Evolutionary conservation across 257 asterid genomes (phyloP).

Genomic region (Asclepias syriaca): DNA sequence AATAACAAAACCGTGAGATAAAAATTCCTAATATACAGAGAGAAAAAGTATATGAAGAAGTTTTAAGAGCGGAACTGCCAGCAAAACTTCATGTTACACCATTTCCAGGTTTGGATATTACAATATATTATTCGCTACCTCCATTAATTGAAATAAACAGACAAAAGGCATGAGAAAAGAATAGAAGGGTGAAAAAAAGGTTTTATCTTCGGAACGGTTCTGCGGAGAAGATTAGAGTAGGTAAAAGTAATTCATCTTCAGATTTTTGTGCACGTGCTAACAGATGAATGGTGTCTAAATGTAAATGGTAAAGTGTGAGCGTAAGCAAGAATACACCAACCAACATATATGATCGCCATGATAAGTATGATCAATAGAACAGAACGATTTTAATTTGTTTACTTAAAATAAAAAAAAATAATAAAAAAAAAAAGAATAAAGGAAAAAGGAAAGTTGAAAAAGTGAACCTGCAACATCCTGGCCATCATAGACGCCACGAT

Average conservation of each 20-base stretch:
- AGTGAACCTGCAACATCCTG: constrained; percentile 67
- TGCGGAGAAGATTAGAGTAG: neutral
- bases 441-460: neutral
- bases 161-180: neutral
- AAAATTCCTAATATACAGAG: neutral
- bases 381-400: neutral
- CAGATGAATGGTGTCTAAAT: neutral
- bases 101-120: neutral
- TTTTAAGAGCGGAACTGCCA: neutral
- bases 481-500: constrained; percentile 73
- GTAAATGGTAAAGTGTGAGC: neutral
- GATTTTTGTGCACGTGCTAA: constrained; percentile 4
- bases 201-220: neutral
- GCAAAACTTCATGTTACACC: neutral
- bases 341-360: neutral
- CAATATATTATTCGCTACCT: neutral
- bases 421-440: neutral
- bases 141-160: neutral
- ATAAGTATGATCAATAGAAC: neutral
- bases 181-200: neutral
- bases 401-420: neutral
- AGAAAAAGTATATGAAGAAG: neutral
- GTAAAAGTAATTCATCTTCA: constrained; percentile 10
- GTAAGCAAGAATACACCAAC: neutral
- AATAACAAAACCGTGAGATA: constrained; percentile 7